Base-by-base conservation (phyloP, 129 eudicot genomes). In the Lonicera japonica region DNA sequence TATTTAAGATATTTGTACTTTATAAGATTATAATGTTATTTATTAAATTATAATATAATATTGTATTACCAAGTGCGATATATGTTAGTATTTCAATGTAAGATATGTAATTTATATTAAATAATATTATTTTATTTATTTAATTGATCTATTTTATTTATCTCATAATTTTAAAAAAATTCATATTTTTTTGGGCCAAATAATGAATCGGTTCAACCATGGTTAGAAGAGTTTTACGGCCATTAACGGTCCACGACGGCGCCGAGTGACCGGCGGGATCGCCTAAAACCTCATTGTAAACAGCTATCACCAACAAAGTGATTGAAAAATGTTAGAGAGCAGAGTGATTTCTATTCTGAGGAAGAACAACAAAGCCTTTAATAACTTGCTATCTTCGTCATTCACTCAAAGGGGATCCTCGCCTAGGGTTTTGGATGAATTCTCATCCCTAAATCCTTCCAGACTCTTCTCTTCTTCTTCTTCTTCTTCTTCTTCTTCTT, bases 261-360 rank as follows among this genome's bases (percentile, higher is more conserved):
- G 15, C 21, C 1, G 48, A 64, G 22, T 70, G 63, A 60, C 69
- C 79, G 66, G 63, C 52, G 72, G 71, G 82, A 53, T 58, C 60
- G 46, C 20, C 65, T 53, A 24, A 73, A 78, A 73, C 75, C 83
- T 45, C 68, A 12, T 3, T 47, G 12, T 19, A 54, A 24, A 24
- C 23, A 5, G 40, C 25, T 2, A 23, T n/a, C 15, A 29, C 36
- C 25, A 8, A 2, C n/a, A n/a, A 11, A 3, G 24, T 11, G 5
- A 25, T 18, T 1, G 52, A 24, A 67, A n/a, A 69, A 84, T 72
- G 82, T 54, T 80, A 46, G 86, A 75, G 70, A 84, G 77, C 75
- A 82, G 87, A 88, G 45, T 84, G 70, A 66, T 82, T 56, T 40
- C 86, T 50, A 67, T 85, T 36, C 10, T 82, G 40, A 60, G 81